Evolutionary conservation across 495 filamentous ascomycete species (phyloP).

Genomic region (Glutinoglossum americanum): DNA sequence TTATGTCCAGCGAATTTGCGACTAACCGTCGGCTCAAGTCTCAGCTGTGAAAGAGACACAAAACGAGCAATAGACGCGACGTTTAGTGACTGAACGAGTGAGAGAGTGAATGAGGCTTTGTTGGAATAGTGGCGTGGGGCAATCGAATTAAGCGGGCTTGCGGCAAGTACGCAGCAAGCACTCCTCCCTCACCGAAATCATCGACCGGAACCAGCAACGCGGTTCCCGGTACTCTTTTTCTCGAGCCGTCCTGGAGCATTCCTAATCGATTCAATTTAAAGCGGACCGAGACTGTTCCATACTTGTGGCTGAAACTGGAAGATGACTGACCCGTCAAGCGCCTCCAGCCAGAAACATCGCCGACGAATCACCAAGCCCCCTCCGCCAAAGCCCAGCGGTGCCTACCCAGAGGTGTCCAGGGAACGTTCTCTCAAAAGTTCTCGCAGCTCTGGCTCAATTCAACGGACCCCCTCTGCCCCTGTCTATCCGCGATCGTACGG

Average conservation of each 20-base stretch:
- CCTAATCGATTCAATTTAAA: constrained; percentile 1
- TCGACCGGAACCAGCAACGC: neutral
- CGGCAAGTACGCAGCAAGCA: neutral
- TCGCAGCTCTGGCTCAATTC: constrained; percentile 1
- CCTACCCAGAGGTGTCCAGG: neutral
- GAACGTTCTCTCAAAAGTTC: constrained; percentile 2
- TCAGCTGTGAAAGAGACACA: no score
- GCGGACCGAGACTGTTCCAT: neutral
- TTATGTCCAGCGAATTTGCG: neutral
- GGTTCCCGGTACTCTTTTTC: neutral
- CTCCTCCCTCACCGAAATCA: neutral
- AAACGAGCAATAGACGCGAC: no score
- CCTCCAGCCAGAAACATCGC: constrained; percentile 3
- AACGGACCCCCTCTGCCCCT: constrained; percentile 1
- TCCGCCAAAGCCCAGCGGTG: neutral
- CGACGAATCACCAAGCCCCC: constrained; percentile 3
- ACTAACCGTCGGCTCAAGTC: no score
- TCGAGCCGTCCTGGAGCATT: neutral
- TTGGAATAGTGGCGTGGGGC: constrained; percentile 1
- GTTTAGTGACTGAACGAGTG: no score
- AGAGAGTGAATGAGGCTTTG: neutral
- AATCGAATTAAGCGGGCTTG: neutral
- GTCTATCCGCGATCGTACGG: constrained; percentile 3
- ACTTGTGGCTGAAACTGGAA: constrained; percentile 1
- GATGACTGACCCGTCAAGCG: constrained; percentile 2